Conservation (phyloP, 2,329 filamentous ascomycete species). For the Apiospora saccharicola region DNA sequence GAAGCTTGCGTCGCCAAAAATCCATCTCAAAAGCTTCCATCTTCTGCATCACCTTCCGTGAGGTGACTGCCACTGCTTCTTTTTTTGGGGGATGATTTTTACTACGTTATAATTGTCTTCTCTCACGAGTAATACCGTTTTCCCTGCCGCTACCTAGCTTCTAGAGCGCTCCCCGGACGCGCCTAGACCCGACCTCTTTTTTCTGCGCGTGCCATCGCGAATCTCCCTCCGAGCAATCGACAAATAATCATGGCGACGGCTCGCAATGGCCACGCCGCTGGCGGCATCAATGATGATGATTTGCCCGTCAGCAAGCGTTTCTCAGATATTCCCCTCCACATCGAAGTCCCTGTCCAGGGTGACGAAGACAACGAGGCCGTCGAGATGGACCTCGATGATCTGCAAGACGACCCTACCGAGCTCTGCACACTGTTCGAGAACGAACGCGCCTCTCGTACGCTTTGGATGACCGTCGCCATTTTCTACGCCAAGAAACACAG, state of each 20-base stretch:
- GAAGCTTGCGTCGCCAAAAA: slow-evolving; percentile 5
- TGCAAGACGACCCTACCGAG: slow-evolving; percentile 93
- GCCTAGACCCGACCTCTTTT: slow-evolving; percentile 6
- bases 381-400: slow-evolving; percentile 90
- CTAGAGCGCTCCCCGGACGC: background rate
- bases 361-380: slow-evolving; percentile 77
- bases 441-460: slow-evolving; percentile 87
- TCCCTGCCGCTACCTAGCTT: background rate
- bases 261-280: slow-evolving; percentile 53
- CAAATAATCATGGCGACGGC: slow-evolving; percentile 19
- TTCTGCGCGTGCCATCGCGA: slow-evolving; percentile 7
- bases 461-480: slow-evolving; percentile 98
- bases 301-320: slow-evolving; percentile 63
- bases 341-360: slow-evolving; percentile 71
- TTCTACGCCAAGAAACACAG: slow-evolving; percentile 97
- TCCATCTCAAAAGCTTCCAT: background rate
- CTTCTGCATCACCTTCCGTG: slow-evolving; percentile 13
- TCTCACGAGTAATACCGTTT: background rate
- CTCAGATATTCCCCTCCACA: slow-evolving; percentile 69
- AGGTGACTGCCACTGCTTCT: slow-evolving; percentile 5
- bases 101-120: background rate
- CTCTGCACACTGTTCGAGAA: slow-evolving; percentile 95
- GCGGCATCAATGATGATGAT: slow-evolving; percentile 49
- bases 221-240: slow-evolving; percentile 10
- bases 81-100: background rate